Base-by-base conservation (phyloP, 805 yeast species). In the Myxozyma geophila region DNA sequence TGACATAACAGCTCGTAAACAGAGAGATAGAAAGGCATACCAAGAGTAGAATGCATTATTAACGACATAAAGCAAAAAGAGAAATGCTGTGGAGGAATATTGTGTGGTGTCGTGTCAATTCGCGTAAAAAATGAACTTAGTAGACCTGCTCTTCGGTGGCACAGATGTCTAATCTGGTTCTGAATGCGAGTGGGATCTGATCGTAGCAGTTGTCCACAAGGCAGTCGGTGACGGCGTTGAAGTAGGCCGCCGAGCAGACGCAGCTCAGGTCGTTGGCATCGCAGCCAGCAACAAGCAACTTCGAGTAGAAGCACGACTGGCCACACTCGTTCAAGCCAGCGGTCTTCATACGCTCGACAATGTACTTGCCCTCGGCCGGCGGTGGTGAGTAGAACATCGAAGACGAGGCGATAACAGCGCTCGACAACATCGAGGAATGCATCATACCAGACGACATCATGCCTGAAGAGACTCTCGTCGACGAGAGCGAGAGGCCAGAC, bases 191-290 rank as follows among this genome's bases (percentile, higher is more conserved):
- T 47, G 69, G 69, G 40, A 66, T 61, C 56, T 66, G 69, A 41
- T 66, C 69, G 46, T 66, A 66, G 64, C 69, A 66, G 12, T 47
- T 33, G 23, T 66, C 69, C 21, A 66, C 69, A 23, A 66, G 50
- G 51, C 69, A 66, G 58, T 66, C 69, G 2, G 69, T 66, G 54
- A 66, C 69, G n/a, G 69, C 69, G 58, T 60, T 62, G 68, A 66
- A 66, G 51, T 66, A 66, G 9, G 67, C 57, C 17, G 69, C 54
- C 44, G 69, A 66, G 58, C 69, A 66, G 15, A 66, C 48, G 49
- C 69, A 66, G 15, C 48, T 48, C 46, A 63, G 46, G 56, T 66
- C 69, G 10, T 54, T 59, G 3, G 69, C 59, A 21, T 39, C 44
- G 60, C 69, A 66, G 23, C 67, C 69, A n/a, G 60, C 64, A 6